Evolutionary conservation across 1,284 basidiomycete genomes (phyloP), one percentile per base, ranked within the genome.

Genomic region (Cryptococcus sp.): DNA sequence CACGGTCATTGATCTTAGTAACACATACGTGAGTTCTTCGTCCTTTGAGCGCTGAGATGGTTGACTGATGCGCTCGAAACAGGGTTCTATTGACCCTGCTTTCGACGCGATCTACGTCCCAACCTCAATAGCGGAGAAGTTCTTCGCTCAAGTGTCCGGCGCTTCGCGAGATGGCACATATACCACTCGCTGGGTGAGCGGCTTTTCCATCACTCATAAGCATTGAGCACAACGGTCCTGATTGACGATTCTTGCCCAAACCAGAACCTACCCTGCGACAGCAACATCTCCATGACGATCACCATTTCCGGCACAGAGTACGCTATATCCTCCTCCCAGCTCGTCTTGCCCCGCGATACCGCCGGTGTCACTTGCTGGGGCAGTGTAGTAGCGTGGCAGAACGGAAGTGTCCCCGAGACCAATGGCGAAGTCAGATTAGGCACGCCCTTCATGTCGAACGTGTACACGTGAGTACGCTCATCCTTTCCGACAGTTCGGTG

Each of bases 201-300:
- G 13, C 13, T 13, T 2, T 35, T 2, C 31, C 31, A 2, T 35
- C 8, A 8, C 5, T 35, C 31, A 4, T 31, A 10, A n/a, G n/a
- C n/a, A n/a, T n/a, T 31, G 5, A 31, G 27, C 4, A 10, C 27
- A 10, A 31, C 27, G 27, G 27, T 31, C 4, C 27, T 31, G 27
- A 31, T 31, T n/a, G n/a, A n/a, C 27, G 27, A 31, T 31, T 4
- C 10, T 4, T 31, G 27, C 27, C 35, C 35, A 3, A 31, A 13
- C 7, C 61, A 76, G 77, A 74, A 73, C 47, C 19, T 79, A 3
- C 74, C 74, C 1, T 79, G 77, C 57, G 63, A 72, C 51, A 57
- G 62, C 19, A 63, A 64, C n/a, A 59, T 75, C 38, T 67, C 70
- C 23, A 64, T 76, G 59, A 64, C 60, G 1, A 54, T 78, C 23